Evolutionary conservation across 2,329 filamentous ascomycete species (phyloP), one percentile per base, ranked within the genome.

Genomic region (Achaetomium macrosporum): DNA sequence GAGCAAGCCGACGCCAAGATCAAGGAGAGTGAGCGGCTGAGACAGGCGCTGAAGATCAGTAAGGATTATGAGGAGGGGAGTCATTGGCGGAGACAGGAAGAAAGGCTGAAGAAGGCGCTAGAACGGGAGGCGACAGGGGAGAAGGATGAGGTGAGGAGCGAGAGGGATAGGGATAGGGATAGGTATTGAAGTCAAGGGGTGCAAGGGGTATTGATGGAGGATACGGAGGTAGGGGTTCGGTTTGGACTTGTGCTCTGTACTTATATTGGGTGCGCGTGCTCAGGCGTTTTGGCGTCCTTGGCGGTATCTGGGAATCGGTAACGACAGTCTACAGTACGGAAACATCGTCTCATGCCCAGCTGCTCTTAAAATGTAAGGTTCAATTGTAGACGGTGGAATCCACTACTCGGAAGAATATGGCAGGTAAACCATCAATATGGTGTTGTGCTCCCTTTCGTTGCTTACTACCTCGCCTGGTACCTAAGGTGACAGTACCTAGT

Each of bases 1-100:
- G 93, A 97, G 72, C 78, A 96, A 68, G 93, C 93, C 16, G 88
- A 93, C 64, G 93, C 92, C 55, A 99, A 99, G 79, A 92, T 95
- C 61, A 87, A 89, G 68, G 93, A 99, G 77, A 96, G 87, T 69
- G 91, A 97, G 72, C 81, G 88, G 63, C 74, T 99, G 67, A 76
- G 92, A 59, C 88, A 78, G 69, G 93, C 93, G 8, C 76, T 99
- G 60, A 91, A 90, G 46, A 95, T 97, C 64, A 84, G 84, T 65
- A 85, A 85, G 66, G 80, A 92, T 67, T 93, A 93, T 63, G 84
- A 92, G 66, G 89, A 95, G 69, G 90, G 89, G 6, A 81, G 85
- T 46, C 88, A 96, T 68, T 93, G 90, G 88, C 84, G 82, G 72
- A 84, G 82, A 58, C 87, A 95, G 67, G 89, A 93, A 65, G 88